A percentile compares a stretch with the other conserved stretches of the same genome.
Evolutionary conservation across 2,329 filamentous ascomycete genomes (phyloP).

Genomic region (Phyllosticta paracitricarpa): DNA sequence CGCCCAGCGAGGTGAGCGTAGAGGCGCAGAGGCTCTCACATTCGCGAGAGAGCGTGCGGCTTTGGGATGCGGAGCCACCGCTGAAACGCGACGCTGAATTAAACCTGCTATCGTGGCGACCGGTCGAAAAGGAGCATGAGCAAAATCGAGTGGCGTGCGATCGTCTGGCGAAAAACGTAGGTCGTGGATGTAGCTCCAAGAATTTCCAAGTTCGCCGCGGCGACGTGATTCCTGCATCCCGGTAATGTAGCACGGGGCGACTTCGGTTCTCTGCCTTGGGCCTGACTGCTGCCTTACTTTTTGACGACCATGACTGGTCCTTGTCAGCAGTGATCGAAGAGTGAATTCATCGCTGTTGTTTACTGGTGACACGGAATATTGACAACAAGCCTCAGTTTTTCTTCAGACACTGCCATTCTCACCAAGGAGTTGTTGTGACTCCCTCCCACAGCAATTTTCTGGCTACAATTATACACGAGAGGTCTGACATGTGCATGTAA

Average conservation of each 20-base stretch:
- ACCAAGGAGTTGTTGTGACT: not conserved
- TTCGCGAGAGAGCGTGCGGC: not conserved
- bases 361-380: too few relatives aligned
- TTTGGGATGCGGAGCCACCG: not conserved
- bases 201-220: not conserved
- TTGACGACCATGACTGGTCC: too few relatives aligned
- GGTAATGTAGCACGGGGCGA: not conserved
- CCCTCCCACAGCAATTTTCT: too few relatives aligned
- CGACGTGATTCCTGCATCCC: not conserved
- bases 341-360: too few relatives aligned
- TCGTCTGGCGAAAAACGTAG: not conserved
- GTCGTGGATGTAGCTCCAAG: not conserved
- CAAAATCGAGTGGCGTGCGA: not conserved
- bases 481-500: not conserved
- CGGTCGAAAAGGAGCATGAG: not conserved
- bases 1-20: not conserved
- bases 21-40: not conserved
- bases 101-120: not conserved
- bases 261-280: not conserved
- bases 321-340: too few relatives aligned
- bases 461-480: too few relatives aligned
- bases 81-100: not conserved
- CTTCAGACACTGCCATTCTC: not conserved
- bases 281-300: too few relatives aligned
- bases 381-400: too few relatives aligned